Conservation (phyloP, 2,329 filamentous ascomycete species). For the Helotiales sp. region DNA sequence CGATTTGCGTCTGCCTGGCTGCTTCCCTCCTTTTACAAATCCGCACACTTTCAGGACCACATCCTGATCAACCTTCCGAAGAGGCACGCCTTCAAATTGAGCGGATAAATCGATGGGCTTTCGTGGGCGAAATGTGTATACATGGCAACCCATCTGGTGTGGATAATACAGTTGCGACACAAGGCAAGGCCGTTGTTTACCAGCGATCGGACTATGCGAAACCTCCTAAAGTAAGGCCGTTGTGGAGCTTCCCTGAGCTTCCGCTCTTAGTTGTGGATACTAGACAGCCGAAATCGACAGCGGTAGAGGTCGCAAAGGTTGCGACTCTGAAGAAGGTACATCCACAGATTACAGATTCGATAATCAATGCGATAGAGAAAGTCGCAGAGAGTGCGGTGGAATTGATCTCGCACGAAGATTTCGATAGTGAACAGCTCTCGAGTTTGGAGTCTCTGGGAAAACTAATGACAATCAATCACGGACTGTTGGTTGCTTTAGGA, state of each 20-base stretch:
- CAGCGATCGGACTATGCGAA: constrained; percentile 77
- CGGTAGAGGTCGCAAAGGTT: constrained; percentile 86
- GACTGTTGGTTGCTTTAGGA: constrained; percentile 85
- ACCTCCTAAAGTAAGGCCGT: constrained; percentile 74
- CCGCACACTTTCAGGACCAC: constrained; percentile 84
- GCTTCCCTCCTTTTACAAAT: constrained; percentile 86
- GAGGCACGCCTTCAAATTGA: constrained; percentile 92
- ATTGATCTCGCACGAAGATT: constrained; percentile 64
- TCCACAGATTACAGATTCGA: constrained; percentile 76
- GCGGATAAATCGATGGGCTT: constrained; percentile 96
- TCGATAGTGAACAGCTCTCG: constrained; percentile 67
- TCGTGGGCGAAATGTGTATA: constrained; percentile 95
- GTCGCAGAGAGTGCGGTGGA: constrained; percentile 62
- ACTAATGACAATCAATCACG: constrained; percentile 92
- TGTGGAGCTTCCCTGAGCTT: constrained; percentile 90
- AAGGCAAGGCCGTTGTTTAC: constrained; percentile 94
- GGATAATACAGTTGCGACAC: constrained; percentile 93
- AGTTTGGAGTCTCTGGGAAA: constrained; percentile 79
- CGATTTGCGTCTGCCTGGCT: constrained; percentile 86
- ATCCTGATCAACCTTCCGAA: constrained; percentile 85
- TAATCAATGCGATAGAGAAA: constrained; percentile 84
- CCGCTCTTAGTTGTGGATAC: constrained; percentile 91
- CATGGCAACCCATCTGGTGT: constrained; percentile 96
- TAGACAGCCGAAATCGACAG: constrained; percentile 83
- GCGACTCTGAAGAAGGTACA: constrained; percentile 71